Evolutionary conservation across 176 grass and related monocot genomes (phyloP).

Genomic region (Phoenix roebelenii): DNA sequence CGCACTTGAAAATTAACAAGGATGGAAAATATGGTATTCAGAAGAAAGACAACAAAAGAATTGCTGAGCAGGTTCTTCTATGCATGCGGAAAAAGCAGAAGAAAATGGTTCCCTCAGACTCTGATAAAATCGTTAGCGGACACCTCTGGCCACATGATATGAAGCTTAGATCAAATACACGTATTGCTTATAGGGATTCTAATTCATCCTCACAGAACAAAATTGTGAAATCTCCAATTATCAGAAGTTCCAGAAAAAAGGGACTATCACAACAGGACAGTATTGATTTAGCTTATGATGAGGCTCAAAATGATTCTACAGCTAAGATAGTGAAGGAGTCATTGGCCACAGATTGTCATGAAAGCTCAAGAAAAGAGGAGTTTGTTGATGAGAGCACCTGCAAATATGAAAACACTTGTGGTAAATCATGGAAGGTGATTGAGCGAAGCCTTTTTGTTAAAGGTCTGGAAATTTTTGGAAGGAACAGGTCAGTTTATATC

Average conservation of each 20-base stretch:
- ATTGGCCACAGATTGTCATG: slow-evolving; percentile 40
- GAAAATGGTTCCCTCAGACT: slow-evolving; percentile 44
- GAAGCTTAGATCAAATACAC: slow-evolving; percentile 61
- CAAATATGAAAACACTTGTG: slow-evolving; percentile 37
- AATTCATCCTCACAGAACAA: slow-evolving; percentile 38
- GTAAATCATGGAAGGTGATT: slow-evolving; percentile 61
- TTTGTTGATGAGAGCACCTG: slow-evolving; percentile 57
- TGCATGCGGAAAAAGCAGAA: slow-evolving; percentile 63
- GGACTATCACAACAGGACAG: slow-evolving; percentile 27
- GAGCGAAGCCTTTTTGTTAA: slow-evolving; percentile 89
- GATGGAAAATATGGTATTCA: slow-evolving; percentile 44
- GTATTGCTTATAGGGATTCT: slow-evolving; percentile 50
- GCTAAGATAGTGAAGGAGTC: slow-evolving; percentile 34
- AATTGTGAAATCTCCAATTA: slow-evolving; percentile 28
- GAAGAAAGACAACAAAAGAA: slow-evolving; percentile 72
- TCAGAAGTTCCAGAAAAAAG: slow-evolving; percentile 48
- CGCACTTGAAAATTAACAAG: slow-evolving; percentile 38
- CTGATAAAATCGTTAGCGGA: slow-evolving; percentile 56
- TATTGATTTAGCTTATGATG: slow-evolving; percentile 29
- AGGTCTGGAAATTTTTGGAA: slow-evolving; percentile 91
- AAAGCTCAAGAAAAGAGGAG: slow-evolving; percentile 62
- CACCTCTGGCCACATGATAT: slow-evolving; percentile 43
- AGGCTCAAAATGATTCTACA: slow-evolving; percentile 43
- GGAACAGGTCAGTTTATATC: slow-evolving; percentile 48
- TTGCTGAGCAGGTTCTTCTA: slow-evolving; percentile 66